Conservation (phyloP, 1,284 basidiomycete genomes). For the Ustilago trichophora region DNA sequence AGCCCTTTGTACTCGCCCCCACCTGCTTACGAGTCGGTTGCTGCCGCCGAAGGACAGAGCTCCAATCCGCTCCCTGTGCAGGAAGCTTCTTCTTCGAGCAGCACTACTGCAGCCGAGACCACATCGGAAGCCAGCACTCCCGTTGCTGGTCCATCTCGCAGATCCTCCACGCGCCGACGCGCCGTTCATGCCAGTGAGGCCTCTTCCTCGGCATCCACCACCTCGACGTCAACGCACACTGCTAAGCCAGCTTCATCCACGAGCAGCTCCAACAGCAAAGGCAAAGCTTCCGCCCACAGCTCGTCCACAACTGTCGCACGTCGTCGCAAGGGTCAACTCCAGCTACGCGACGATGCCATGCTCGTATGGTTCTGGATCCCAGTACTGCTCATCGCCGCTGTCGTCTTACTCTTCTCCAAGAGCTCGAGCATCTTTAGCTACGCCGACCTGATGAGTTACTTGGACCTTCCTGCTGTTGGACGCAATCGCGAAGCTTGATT, state of each 20-base stretch:
- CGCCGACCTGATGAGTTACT: slow-evolving; percentile 52
- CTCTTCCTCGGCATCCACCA: not conserved
- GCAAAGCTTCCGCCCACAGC: slow-evolving; percentile 11
- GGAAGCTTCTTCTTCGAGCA: not conserved
- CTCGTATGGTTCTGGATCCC: slow-evolving; percentile 92
- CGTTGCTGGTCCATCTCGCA: slow-evolving; percentile 34
- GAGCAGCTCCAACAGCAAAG: not conserved
- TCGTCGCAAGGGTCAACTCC: slow-evolving; percentile 32
- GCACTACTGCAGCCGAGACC: not conserved
- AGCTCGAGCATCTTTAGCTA: slow-evolving; percentile 57
- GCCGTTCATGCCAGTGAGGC: slow-evolving; percentile 51
- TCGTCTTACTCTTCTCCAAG: slow-evolving; percentile 67
- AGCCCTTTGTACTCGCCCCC: slow-evolving; percentile 53
- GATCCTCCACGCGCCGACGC: slow-evolving; percentile 16
- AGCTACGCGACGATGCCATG: slow-evolving; percentile 80
- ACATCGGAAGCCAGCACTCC: slow-evolving; percentile 26
- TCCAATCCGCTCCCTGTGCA: not conserved
- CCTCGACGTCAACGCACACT: slow-evolving; percentile 18
- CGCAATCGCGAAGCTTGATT: slow-evolving; percentile 19
- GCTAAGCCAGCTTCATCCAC: slow-evolving; percentile 6
- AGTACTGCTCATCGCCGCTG: slow-evolving; percentile 71
- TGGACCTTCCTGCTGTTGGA: slow-evolving; percentile 45
- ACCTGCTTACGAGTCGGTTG: slow-evolving; percentile 53
- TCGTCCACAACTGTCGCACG: slow-evolving; percentile 15
- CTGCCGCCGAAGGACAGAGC: slow-evolving; percentile 11